phyloP scores from a whole-genome alignment of 2,329 filamentous ascomycete species.

The Cryphonectria radicalis region DNA sequence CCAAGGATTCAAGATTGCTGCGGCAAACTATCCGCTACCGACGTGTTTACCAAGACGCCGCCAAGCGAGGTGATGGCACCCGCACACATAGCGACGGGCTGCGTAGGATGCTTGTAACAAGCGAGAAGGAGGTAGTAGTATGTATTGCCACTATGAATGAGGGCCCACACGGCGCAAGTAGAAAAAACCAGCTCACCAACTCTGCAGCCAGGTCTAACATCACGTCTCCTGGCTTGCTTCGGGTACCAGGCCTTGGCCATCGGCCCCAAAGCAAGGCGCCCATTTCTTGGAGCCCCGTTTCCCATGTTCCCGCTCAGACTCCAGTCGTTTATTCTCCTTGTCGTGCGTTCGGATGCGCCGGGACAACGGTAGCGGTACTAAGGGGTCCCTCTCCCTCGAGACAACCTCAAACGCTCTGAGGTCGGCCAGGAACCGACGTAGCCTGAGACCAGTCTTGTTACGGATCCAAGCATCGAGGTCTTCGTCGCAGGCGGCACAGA shows the following conservation, averaged over 20 bases:
- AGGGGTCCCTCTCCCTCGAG: conserved; percentile 34
- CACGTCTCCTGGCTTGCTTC: background rate
- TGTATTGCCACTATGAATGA: conserved; percentile 26
- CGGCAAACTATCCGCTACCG: too few relatives aligned
- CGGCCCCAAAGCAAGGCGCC: conserved; percentile 23
- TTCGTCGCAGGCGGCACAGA: conserved; percentile 60
- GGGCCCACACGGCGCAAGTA: background rate
- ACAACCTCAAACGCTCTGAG: conserved; percentile 56
- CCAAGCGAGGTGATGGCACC: background rate
- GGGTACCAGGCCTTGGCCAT: conserved; percentile 3
- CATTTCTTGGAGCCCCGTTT: conserved; percentile 12
- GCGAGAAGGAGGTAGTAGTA: conserved; percentile 12
- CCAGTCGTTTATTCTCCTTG: conserved; percentile 11
- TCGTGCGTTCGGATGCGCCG: conserved; percentile 19
- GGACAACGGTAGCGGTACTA: background rate
- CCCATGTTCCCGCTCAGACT: conserved; percentile 18
- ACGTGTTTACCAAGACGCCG: background rate
- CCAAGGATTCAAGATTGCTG: too few relatives aligned
- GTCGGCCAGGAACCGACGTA: conserved; percentile 60
- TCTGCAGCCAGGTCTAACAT: background rate
- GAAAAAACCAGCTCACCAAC: background rate
- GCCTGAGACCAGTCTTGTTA: conserved; percentile 54
- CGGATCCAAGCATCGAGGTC: conserved; percentile 57
- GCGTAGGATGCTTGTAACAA: background rate
- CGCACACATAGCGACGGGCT: too few relatives aligned